Evolutionary conservation across 139 green algal species (phyloP), one percentile per base, ranked within the genome.

Genomic region (Coelastrella sp.): DNA sequence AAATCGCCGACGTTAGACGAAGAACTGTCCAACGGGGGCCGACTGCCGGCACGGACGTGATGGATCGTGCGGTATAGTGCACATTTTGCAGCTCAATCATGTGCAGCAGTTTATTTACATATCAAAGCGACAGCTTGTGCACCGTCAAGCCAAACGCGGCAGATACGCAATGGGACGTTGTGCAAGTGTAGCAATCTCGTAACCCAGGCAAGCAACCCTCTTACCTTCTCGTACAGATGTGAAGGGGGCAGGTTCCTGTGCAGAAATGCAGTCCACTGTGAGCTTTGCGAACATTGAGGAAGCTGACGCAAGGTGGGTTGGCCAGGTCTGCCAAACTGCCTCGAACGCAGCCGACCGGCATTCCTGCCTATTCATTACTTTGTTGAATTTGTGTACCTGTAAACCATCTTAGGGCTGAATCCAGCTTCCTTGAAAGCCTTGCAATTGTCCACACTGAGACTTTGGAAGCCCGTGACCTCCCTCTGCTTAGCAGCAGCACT

Each of bases 361-460:
- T 47, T 47, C 32, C 32, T 47, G 32, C 32, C 32, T 47, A 47
- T 47, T 47, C 32, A 47, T 47, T 47, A 47, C 32, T 47, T 71
- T 71, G 61, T 2, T 19, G 11, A 10, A 71, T 19, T 19, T 13
- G n/a, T 17, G 8, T n/a, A 76, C 68, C 68, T 76, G 89, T 95
- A 97, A 0, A 97, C 95, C n/a, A 94, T 90, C 47, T 94, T 96
- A 6, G 96, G 96, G 78, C 96, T 96, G 7, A 98, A 92, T 3
- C 96, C 96, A 61, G 94, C 89, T 77, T 97, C 96, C 73, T 83
- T 83, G 73, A 83, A 84, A 4, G 58, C 58, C 59, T 83, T 83
- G 85, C 73, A 75, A 57, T 32, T 56, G 10, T 83, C 58, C 7
- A 83, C 58, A 58, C 66, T 54, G 16, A 76, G 68, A 17, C 68